Evolutionary conservation across 768 basidiomycete species (phyloP), one percentile per base, ranked within the genome.

Genomic region (Suillus lakei): DNA sequence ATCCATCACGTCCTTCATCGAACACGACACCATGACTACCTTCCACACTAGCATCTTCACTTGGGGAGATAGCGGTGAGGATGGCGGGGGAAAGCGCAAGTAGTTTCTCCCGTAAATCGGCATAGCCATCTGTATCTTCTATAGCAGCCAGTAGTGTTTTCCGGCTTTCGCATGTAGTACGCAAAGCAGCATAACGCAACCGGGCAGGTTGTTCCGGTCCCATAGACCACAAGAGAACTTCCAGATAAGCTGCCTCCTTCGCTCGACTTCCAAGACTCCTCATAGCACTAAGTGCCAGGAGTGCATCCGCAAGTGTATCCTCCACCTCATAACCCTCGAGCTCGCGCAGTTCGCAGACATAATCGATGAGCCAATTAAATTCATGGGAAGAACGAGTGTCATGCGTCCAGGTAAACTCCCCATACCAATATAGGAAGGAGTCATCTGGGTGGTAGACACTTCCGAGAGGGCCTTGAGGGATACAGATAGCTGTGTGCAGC

Each of bases 351-450:
- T 65, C 46, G 46, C 58, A 36, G 18, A 50, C 8, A 23, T 65
- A 66, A 41, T 64, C 66, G 9, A 65, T 21, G 36, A 66, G 34
- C 64, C 66, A 66, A 16, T 50, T 38, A 23, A 55, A 66, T 7
- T 65, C 66, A 41, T 41, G 39, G 18, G 38, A 41, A 21, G 58
- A 43, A 28, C 58, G 58, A 30, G 26, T 28, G 2, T 59, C 58
- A 2, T 41, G 58, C 21, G 26, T 28, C 58, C 58, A 59, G 58
- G 38, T 30, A 30, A 59, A 59, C 12, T 59, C 58, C 18, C 58
- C 58, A 59, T 59, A 59, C 58, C 58, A 59, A 39, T 59, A 59
- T 28, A 59, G 39, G 58, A 59, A 59, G 39, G 58, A 21, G 39
- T 59, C 58, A 6, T 59, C 39, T 59, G 58, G 58, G 26, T 30